Evolutionary conservation across 2,329 filamentous ascomycete genomes (phyloP), one percentile per base, ranked within the genome.

Genomic region (Zymoseptoria passerinii): DNA sequence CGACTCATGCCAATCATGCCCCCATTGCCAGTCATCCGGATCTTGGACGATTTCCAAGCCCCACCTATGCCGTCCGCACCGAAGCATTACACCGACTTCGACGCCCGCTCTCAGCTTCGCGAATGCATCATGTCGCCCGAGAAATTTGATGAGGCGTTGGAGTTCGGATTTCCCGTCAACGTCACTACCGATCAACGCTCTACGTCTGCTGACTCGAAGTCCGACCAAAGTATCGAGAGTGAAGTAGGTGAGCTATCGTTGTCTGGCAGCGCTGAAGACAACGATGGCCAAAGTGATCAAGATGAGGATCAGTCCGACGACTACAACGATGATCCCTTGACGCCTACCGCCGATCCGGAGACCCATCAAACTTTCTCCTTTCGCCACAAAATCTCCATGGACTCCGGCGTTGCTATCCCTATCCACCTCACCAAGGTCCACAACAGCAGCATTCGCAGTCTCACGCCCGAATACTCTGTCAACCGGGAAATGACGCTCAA

Each of bases 101-200:
- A 95, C 70, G 90, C 92, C 48, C 84, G 92, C 35, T 80, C 90
- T 66, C 96, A 95, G 74, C 78, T 97, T 19, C 85, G 91, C 10
- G 85, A 90, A 6, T 96, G 92, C 68, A 82, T 96, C 19, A 88
- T 89, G 7, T 95, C 91, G 1, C 88, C 92, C 0, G 89, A 95
- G 65, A 96, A 95, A 71, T 97, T 97, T 66, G 92, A 97, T 70
- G 92, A 97, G 74, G 91, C 90, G 1, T 83, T 97, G 55, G 89
- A 95, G 71, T 96, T 95, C 73, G 92, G 92, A 0, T 97, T 96
- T 67, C 90, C 91, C 5, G 52, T 54, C 9, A 56, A 62, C 18
- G 54, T 48, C 28, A 48, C 50, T 28, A 52, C 51, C 19, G 53
- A 10, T 8, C 16, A 48, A 49, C 58, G 49, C 16, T 52, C 56